Percentiles rank a stretch among this genome's conserved stretches.
Evolutionary conservation across 2,329 filamentous ascomycete species (phyloP).

Genomic region (Ambrosiella cleistominuta): DNA sequence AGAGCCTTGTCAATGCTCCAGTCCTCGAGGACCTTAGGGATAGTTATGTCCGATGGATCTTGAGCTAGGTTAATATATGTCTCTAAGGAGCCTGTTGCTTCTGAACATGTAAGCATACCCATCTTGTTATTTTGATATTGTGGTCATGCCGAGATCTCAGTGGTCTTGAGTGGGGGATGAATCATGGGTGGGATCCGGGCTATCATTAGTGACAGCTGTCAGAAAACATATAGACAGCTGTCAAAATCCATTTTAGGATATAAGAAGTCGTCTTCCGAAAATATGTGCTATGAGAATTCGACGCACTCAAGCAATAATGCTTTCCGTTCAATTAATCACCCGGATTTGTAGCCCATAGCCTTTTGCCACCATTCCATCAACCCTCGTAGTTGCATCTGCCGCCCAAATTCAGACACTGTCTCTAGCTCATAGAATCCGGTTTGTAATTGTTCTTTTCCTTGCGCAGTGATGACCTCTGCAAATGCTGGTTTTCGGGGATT

Average conservation of each 20-base stretch:
- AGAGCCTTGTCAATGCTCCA: conserved; percentile 16
- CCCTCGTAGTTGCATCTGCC: conserved; percentile 40
- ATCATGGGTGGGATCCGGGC: no score
- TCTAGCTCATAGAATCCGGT: conserved; percentile 37
- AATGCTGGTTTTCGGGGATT: conserved; percentile 35
- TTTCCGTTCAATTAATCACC: conserved; percentile 1
- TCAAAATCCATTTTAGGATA: neutral
- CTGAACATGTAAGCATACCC: neutral
- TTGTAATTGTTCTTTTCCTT: neutral
- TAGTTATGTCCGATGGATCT: conserved; percentile 16
- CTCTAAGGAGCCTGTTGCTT: neutral
- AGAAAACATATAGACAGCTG: neutral
- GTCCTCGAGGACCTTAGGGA: conserved; percentile 15
- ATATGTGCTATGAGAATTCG: no score
- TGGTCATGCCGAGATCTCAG: neutral
- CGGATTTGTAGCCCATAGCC: conserved; percentile 39
- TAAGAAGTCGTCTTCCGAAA: no score
- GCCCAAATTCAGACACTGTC: conserved; percentile 46
- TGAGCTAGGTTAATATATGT: neutral
- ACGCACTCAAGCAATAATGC: neutral
- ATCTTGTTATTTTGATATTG: neutral
- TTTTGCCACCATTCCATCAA: conserved; percentile 48
- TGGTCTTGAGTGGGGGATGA: neutral
- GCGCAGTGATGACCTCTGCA: conserved; percentile 10
- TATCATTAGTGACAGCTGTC: neutral